Evolutionary conservation across 1,284 basidiomycete genomes (phyloP).

Genomic region (Hypsizygus ulmarius): DNA sequence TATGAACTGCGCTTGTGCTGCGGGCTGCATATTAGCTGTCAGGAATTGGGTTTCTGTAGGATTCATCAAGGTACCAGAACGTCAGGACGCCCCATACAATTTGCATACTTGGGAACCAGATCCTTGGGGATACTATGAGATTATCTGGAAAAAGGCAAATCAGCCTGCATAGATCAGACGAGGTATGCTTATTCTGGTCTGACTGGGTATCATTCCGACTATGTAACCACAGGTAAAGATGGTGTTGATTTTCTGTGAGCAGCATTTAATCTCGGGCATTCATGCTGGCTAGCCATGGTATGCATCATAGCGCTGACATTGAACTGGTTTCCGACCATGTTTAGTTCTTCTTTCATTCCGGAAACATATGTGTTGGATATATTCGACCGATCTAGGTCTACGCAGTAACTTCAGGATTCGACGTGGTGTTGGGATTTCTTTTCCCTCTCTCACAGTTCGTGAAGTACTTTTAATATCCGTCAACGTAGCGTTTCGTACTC

Average conservation of each 20-base stretch:
- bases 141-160: conserved; percentile 43
- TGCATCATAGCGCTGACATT: conserved; percentile 47
- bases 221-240: conserved; percentile 72
- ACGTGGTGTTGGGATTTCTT: conserved; percentile 8
- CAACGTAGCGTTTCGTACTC: conserved; percentile 3
- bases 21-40: neutral
- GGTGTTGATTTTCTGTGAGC: conserved; percentile 60
- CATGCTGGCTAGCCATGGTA: conserved; percentile 1
- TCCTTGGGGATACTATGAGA: conserved; percentile 59
- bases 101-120: conserved; percentile 68
- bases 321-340: conserved; percentile 67
- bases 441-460: conserved; percentile 50
- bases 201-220: conserved; percentile 70
- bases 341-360: conserved; percentile 78
- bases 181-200: conserved; percentile 10
- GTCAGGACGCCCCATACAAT: conserved; percentile 64
- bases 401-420: conserved; percentile 1
- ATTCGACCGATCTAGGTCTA: conserved; percentile 67
- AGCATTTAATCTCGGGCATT: conserved; percentile 5
- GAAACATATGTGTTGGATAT: conserved; percentile 74
- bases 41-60: neutral
- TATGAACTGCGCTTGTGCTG: conserved; percentile 57
- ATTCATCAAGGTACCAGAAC: conserved; percentile 44
- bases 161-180: neutral
- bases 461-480: conserved; percentile 47